Conservation (phyloP, 306 rosid species). For the Hippophae rhamnoides region DNA sequence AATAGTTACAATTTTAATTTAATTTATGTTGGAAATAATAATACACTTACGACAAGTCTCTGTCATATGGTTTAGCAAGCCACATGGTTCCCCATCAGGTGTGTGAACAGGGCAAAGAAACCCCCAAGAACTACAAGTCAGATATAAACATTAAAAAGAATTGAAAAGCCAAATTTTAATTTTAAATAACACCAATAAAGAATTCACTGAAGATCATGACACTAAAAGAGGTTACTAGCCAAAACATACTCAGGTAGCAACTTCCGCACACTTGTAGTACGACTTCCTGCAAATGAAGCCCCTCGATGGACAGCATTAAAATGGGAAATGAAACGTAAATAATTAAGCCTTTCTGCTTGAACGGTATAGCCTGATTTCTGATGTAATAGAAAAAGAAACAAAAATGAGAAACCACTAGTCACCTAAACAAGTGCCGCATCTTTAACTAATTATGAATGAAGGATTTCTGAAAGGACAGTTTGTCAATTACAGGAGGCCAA, state of each 20-base stretch:
- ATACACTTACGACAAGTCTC: constrained; percentile 57
- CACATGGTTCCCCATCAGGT: constrained; percentile 99
- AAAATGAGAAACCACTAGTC: constrained; percentile 3
- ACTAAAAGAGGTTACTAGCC: constrained; percentile 8
- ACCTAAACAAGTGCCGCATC: not conserved
- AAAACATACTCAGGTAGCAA: constrained; percentile 79
- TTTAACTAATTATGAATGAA: not conserved
- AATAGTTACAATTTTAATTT: not conserved
- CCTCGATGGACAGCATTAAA: constrained; percentile 98
- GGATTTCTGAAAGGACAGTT: no score
- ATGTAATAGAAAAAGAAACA: constrained; percentile 23
- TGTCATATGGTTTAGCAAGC: constrained; percentile 90
- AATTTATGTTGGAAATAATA: not conserved
- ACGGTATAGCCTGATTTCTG: constrained; percentile 86
- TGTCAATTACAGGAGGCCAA: no score
- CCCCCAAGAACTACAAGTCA: constrained; percentile 76
- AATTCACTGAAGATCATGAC: constrained; percentile 6
- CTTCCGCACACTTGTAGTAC: constrained; percentile 91
- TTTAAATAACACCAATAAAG: no score
- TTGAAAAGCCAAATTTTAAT: not conserved
- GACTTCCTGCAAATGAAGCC: constrained; percentile 89
- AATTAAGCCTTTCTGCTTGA: constrained; percentile 84
- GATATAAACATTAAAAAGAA: not conserved
- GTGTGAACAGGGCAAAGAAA: constrained; percentile 98
- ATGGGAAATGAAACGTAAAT: constrained; percentile 78